Evolutionary conservation across 148 eudicot genomes (phyloP).

Genomic region (Beta vulgaris): DNA sequence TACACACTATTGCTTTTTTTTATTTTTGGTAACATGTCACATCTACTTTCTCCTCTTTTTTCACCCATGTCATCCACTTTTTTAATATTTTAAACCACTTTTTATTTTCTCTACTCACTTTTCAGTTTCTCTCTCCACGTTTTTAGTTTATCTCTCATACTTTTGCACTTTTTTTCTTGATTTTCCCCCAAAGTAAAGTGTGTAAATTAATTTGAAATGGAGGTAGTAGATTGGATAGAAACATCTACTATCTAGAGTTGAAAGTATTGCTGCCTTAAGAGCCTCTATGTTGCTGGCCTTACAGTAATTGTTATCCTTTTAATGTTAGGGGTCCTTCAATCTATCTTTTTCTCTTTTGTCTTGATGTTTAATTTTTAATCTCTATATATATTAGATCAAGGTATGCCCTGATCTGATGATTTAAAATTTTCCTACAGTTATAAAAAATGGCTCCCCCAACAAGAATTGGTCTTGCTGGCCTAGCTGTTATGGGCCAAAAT

Average conservation of each 20-base stretch:
- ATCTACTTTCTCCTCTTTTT: too few species aligned
- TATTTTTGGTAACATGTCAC: too few species aligned
- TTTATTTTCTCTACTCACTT: too few species aligned
- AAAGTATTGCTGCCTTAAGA: not conserved
- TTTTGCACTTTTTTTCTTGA: too few species aligned
- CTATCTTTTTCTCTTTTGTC: not conserved
- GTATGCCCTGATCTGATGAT: not conserved
- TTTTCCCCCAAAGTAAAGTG: too few species aligned
- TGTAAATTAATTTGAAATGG: too few species aligned
- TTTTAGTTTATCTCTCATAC: too few species aligned
- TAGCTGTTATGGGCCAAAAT: constrained; percentile 96
- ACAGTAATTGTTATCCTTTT: not conserved
- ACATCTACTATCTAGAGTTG: not conserved
- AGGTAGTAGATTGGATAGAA: not conserved
- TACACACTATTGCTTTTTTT: too few species aligned
- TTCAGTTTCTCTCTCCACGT: too few species aligned
- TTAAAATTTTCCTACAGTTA: constrained; percentile 2
- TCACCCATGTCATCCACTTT: too few species aligned
- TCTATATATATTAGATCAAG: not conserved
- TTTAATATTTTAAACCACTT: too few species aligned
- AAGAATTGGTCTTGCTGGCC: constrained; percentile 93
- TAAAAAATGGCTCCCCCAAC: constrained; percentile 59
- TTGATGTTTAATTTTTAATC: not conserved
- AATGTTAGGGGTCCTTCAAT: not conserved
- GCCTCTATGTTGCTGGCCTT: not conserved